Base-by-base conservation (phyloP, 208 protist species). In the Leishmania martiniquensis region DNA sequence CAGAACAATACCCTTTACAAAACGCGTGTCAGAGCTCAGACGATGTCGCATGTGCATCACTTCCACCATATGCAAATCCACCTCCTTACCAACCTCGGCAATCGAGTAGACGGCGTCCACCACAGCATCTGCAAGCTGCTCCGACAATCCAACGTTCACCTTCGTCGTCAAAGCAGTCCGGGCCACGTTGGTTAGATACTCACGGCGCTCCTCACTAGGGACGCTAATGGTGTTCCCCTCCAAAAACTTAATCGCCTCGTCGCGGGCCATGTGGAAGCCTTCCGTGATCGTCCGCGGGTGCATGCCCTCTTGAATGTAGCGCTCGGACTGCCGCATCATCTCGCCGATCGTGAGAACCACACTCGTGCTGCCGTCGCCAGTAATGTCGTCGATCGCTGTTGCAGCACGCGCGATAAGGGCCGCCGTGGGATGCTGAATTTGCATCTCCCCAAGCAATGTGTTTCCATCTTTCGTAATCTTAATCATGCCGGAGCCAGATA, bases 401-500 rank as follows among this genome's bases (percentile, higher is more conserved):
- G 99, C 99, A 39, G 99, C 98, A 45, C 99, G 96, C 12, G 99
- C 99, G 85, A 99, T 99, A 13, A 99, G 88, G 7, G 93, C 89
- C 20, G 99, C 99, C 32, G 99, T 99, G 37, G 99, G 99, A 86
- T 99, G 99, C 85, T 99, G 98, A 85, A 99, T 99, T 89, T 99
- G 99, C 99, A 99, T 99, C 85, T 99, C 99, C 54, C 99, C 94
- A 15, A 99, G 91, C 42, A 99, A 95, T 39, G 99, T 99, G 80
- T 98, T 99, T 42, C 99, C 99, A 77, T 99, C 99, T 89, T 99
- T 99, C 12, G 99, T 99, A 32, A 99, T 97, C 89, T 99, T 99
- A 71, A 99, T 99, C 67, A 99, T 96, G 37, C 99, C 99, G 77
- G 98, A 94, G 62, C 99, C 99, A 49, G 93, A 97, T 20, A 99